Conservation (phyloP, 2,329 filamentous ascomycete species). For the Claviceps maximensis region DNA sequence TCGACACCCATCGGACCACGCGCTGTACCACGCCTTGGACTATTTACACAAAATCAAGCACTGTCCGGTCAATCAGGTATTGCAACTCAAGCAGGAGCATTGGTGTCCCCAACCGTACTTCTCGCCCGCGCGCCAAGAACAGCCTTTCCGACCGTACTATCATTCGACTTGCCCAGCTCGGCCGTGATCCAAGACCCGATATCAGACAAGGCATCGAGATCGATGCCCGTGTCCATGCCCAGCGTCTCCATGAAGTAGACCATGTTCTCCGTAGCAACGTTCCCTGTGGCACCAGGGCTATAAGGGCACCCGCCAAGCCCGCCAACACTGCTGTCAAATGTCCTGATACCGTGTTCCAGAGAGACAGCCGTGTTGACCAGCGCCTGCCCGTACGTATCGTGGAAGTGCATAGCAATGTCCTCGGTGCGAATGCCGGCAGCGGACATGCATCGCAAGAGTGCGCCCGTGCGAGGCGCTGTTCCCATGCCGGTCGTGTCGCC, state of each 20-base stretch:
- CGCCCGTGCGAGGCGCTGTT: constrained; percentile 56
- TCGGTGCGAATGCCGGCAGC: constrained; percentile 55
- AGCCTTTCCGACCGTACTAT: constrained; percentile 55
- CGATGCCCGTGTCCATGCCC: constrained; percentile 61
- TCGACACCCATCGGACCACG: not conserved
- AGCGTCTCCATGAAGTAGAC: constrained; percentile 65
- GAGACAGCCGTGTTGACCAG: constrained; percentile 70
- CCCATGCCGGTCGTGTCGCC: constrained; percentile 89
- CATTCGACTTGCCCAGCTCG: constrained; percentile 49
- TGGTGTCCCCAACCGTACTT: constrained; percentile 13
- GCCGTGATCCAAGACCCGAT: constrained; percentile 61
- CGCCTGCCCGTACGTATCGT: constrained; percentile 79
- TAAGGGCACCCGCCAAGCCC: constrained; percentile 79
- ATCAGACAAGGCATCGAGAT: constrained; percentile 51
- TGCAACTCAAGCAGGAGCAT: constrained; percentile 9
- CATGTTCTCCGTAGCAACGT: constrained; percentile 74
- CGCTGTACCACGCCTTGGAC: not conserved
- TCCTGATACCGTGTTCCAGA: constrained; percentile 63
- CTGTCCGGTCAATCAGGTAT: not conserved
- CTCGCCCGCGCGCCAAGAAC: constrained; percentile 37
- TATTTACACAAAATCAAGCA: not conserved
- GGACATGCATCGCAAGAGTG: constrained; percentile 49
- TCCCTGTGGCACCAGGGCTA: constrained; percentile 73
- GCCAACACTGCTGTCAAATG: constrained; percentile 67
- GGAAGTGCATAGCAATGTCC: constrained; percentile 72